Evolutionary conservation across 2,329 filamentous ascomycete genomes (phyloP), one percentile per base, ranked within the genome.

Genomic region (Chaetomium strumarium): DNA sequence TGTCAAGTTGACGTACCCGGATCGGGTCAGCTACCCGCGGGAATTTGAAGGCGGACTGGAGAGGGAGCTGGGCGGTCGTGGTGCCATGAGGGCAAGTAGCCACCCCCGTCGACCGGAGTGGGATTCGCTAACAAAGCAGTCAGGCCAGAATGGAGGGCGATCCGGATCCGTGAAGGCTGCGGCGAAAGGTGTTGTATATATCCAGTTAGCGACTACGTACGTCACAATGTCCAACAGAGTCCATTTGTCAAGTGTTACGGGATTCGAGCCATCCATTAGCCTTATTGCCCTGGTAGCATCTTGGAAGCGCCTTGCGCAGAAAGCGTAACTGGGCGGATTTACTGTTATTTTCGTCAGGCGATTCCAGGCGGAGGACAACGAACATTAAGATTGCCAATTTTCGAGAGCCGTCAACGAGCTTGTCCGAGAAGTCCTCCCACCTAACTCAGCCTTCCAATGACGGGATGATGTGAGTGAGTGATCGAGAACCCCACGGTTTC

Each of bases 31-130:
- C 31, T 83, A 76, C 58, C 86, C 87, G 10, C 79, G 83, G 55
- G 84, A 85, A 62, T 93, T 85, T 64, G 81, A 84, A 63, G 83
- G 77, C 58, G 88, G 88, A 19, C 68, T 93, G 58, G 80, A 89
- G 69, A 78, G 78, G 64, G 88, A 92, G 67, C 72, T 93, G 55
- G 88, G 88, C 55, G 88, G 88, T 10, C 68, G 80, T 29, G 79
- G 80, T 63, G 84, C 84, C 52, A 56, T 83, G 49, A 75, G 79
- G 71, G 87, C 89, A 73, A 71, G 85, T 77, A 46, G 44, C n/a
- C n/a, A 7, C 16, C 14, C 3, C 2, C 9, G 14, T 19, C 5
- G 7, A 17, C 29, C 33, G 33, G 29, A 42, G 17, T 46, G 20
- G 17, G 17, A 19, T 37, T 45, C 53, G 53, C 51, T 64, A 49